Conservation (phyloP, 177 flowering plant genomes). For the Vitis hybrid region DNA sequence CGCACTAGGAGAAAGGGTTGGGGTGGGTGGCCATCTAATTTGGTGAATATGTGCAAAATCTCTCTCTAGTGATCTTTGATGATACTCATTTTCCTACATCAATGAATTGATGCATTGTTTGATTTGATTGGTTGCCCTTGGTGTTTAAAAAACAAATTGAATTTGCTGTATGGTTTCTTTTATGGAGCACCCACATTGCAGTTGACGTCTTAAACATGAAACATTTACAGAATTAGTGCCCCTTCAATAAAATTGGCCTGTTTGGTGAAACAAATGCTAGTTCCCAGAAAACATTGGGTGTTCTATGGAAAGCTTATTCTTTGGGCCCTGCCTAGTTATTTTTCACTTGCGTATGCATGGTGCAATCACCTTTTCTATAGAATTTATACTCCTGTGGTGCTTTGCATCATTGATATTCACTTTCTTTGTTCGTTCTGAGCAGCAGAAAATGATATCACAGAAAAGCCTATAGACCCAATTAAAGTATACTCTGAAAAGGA, state of each 20-base stretch:
- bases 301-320: no score
- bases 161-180: no score
- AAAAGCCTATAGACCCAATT: constrained; percentile 81
- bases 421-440: constrained; percentile 18
- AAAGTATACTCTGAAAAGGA: constrained; percentile 94
- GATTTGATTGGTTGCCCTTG: not conserved
- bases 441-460: constrained; percentile 82
- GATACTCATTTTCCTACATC: no score
- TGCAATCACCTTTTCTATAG: not conserved
- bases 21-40: no score
- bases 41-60: no score
- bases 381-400: not conserved
- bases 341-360: not conserved
- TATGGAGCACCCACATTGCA: no score
- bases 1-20: no score
- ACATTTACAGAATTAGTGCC: no score
- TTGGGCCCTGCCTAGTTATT: not conserved
- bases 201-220: no score
- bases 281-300: not conserved
- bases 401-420: constrained; percentile 3
- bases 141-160: not conserved
- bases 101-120: no score
- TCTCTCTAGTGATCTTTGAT: no score
- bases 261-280: not conserved
- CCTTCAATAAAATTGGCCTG: no score